phyloP scores from a whole-genome alignment of 2,329 filamentous ascomycete genomes.

The Botryosphaeria dothidea region DNA sequence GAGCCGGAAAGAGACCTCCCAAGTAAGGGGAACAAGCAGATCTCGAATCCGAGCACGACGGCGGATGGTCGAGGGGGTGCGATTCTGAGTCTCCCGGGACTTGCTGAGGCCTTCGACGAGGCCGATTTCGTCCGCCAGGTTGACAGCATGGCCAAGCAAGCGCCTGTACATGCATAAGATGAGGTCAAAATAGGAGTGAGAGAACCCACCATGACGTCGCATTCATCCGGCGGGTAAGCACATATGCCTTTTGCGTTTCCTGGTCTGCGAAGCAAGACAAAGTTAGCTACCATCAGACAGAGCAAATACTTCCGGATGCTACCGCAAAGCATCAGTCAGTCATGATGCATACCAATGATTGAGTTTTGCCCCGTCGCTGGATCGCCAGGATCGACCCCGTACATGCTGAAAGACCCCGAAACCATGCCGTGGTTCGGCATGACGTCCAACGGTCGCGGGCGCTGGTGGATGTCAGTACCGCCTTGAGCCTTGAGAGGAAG shows the following conservation, averaged over 20 bases:
- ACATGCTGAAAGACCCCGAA: background rate
- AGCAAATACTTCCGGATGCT: too few species aligned
- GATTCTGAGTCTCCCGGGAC: background rate
- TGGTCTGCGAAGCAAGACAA: background rate
- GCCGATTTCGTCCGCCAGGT: background rate
- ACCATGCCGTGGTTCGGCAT: background rate
- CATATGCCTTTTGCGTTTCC: background rate
- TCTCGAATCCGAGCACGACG: background rate
- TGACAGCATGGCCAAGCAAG: background rate
- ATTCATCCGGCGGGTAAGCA: background rate
- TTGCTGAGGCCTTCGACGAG: slow-evolving; percentile 1
- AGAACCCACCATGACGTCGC: background rate
- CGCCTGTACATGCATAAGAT: background rate
- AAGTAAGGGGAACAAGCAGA: background rate
- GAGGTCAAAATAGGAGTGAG: background rate
- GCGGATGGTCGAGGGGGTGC: background rate
- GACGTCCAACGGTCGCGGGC: background rate
- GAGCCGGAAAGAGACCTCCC: background rate
- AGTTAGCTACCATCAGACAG: too few species aligned
- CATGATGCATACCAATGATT: background rate
- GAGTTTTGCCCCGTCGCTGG: background rate
- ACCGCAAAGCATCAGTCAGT: too few species aligned
- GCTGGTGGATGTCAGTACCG: background rate
- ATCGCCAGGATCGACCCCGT: background rate
- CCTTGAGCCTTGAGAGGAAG: background rate